These are phyloP conservation scores for Radiomyces spectabilis DNA, from an alignment of 192 early-diverging fungal species.

Conservation along the genomic window DNA sequence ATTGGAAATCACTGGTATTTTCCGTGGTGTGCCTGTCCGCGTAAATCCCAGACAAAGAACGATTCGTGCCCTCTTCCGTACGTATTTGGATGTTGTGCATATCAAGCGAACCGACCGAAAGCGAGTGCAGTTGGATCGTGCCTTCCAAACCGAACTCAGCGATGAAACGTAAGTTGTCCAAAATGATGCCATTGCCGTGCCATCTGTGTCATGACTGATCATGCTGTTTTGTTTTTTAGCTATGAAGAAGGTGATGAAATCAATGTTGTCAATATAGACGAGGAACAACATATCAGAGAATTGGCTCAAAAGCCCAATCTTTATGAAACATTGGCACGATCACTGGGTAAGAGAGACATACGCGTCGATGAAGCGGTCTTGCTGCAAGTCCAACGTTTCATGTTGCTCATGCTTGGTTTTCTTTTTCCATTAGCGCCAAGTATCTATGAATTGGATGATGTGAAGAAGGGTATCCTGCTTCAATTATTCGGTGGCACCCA, in stretches of 20 bases:
- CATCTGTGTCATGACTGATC: too few relatives aligned
- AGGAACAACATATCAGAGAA: constrained; percentile 54
- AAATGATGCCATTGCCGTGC: too few relatives aligned
- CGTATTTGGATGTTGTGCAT: constrained; percentile 94
- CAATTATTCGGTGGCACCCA: constrained; percentile 95
- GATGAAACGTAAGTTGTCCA: constrained; percentile 1
- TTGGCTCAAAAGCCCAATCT: constrained; percentile 60
- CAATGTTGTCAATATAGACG: constrained; percentile 34
- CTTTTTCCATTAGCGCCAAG: constrained; percentile 62
- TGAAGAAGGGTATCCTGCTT: constrained; percentile 94
- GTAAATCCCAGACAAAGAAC: constrained; percentile 83
- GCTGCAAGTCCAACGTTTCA: too few relatives aligned
- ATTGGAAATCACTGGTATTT: constrained; percentile 91
- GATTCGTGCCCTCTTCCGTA: constrained; percentile 88
- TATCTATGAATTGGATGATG: constrained; percentile 93
- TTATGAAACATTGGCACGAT: constrained; percentile 76
- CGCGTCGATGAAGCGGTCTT: too few relatives aligned
- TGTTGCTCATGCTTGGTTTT: neutral
- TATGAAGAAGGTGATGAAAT: constrained; percentile 42
- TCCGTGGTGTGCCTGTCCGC: constrained; percentile 87
- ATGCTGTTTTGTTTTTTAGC: constrained; percentile 9
- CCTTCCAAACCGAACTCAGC: constrained; percentile 1
- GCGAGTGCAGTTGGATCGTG: constrained; percentile 50
- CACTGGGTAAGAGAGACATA: constrained; percentile 51
- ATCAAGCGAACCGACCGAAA: constrained; percentile 74